Evolutionary conservation across 495 filamentous ascomycete genomes (phyloP), one percentile per base, ranked within the genome.

Genomic region (Hypoxylon intermedium): DNA sequence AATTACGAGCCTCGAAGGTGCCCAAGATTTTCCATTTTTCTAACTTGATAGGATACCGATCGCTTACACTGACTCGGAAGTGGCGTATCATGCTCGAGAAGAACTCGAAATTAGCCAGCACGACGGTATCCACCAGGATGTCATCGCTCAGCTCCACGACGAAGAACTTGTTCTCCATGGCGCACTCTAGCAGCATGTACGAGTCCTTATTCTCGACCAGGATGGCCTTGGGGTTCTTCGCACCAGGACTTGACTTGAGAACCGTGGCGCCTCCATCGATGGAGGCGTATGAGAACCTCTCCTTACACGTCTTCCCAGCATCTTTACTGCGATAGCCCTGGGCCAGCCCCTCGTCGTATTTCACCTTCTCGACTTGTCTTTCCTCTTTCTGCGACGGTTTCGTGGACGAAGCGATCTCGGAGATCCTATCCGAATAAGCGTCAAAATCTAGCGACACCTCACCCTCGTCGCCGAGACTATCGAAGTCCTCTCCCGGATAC

Each of bases 91-190:
- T 97, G 58, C 90, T 95, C 46, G 91, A 96, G 76, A 98, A 98
- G 78, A 98, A 98, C 73, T 97, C 94, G 71, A 93, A 98, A 73
- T 98, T 98, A 36, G 94, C 93, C 15, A 98, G 82, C 1, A 97
- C 94, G 24, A 98, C 81, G 2, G 94, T 98, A 72, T 98, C 94
- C 49, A 98, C 88, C 37, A 97, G 81, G 48, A 98, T 97, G 58
- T 97, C 92, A 71, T 97, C 91, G 75, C 79, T 83, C 28, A 87
- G 72, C 72, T 98, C 93, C 48, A 98, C 83, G 60, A 97, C 90
- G 48, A 98, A 80, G 73, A 95, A 96, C 74, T 98, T 97, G 74
- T 96, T 93, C 67, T 89, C 79, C 21, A 85, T 86, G 0, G 84
- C 84, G 68, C 94, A 98, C 68, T 93, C 89, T 34, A 97, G 92